Base-by-base conservation (phyloP, 2,329 filamentous ascomycete species). In the Claviceps capensis region DNA sequence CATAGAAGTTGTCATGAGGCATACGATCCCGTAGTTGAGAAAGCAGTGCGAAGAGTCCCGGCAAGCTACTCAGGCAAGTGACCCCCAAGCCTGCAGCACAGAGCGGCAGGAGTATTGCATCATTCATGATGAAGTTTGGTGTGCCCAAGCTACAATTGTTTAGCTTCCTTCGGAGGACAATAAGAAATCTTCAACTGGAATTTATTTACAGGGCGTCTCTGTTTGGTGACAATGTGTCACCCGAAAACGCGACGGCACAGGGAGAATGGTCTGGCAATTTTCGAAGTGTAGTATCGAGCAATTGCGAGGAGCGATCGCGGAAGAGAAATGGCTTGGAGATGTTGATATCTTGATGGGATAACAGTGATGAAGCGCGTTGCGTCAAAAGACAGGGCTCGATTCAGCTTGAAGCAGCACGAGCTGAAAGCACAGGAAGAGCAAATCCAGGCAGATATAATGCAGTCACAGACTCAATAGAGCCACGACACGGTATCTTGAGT, bases 1-100 rank as follows among this genome's bases (percentile, higher is more conserved):
- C 70, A 60, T 89, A 89, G 13, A 73, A 69, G 11, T 74, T 67
- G 42, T 75, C 69, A 53, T 67, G 67, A 8, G 67, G 64, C 4
- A 61, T 62, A 23, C 64, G 63, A 41, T 62, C 59, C 36, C 64
- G 66, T 38, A 65, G 53, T 53, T 72, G 70, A 36, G 58, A 57
- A 46, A 65, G 38, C 38, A 69, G 57, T 44, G 65, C 63, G 40
- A 62, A 53, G 22, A 70, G 37, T 42, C 67, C 67, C 9, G 71
- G 72, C 6, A 68, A 49, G 13, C 70, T 67, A 47, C 66, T 60
- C 19, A 73, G 56, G 36, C 60, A 57, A 16, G 68, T 61, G 41
- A 71, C 44, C 38, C 53, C 65, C 13, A 74, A 58, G 23, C 65
- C 65, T 26, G 62, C 60, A 40, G 58, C 63, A 37, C 66, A 64